Evolutionary conservation across 2,329 filamentous ascomycete species (phyloP).

Genomic region (Amphichorda felina): DNA sequence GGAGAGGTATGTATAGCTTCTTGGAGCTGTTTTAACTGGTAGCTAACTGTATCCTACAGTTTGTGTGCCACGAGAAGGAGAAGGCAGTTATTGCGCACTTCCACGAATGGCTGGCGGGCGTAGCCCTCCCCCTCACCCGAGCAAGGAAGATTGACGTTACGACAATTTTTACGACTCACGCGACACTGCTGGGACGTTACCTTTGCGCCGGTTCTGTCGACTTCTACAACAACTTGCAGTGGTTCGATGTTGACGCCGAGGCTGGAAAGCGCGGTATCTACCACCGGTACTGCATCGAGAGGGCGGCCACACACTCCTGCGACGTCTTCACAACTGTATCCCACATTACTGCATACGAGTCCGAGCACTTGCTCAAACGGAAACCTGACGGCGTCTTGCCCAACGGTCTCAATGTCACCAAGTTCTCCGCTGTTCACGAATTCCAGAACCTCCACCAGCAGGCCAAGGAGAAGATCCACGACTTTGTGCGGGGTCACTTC

Average conservation of each 20-base stretch:
- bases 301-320: slow-evolving; percentile 78
- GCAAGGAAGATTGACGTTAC: slow-evolving; percentile 93
- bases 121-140: slow-evolving; percentile 82
- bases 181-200: slow-evolving; percentile 87
- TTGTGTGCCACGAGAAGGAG: slow-evolving; percentile 83
- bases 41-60: slow-evolving; percentile 38
- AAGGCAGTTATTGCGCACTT: slow-evolving; percentile 95
- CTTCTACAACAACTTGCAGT: slow-evolving; percentile 98
- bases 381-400: slow-evolving; percentile 95
- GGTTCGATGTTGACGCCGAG: slow-evolving; percentile 92
- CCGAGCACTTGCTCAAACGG: slow-evolving; percentile 91
- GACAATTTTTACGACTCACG: slow-evolving; percentile 97
- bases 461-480: slow-evolving; percentile 94
- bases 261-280: slow-evolving; percentile 98
- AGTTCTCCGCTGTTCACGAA: slow-evolving; percentile 96
- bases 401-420: slow-evolving; percentile 92
- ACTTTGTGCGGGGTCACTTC: slow-evolving; percentile 96
- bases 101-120: slow-evolving; percentile 96
- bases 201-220: slow-evolving; percentile 95
- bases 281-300: slow-evolving; percentile 96
- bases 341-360: slow-evolving; percentile 97
- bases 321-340: slow-evolving; percentile 99
- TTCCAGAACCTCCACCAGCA: slow-evolving; percentile 97
- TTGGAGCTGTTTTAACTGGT: neutral
- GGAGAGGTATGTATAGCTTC: slow-evolving; percentile 77